phyloP scores from a whole-genome alignment of 352 stramenopile species.

The Labyrinthula sp. region DNA sequence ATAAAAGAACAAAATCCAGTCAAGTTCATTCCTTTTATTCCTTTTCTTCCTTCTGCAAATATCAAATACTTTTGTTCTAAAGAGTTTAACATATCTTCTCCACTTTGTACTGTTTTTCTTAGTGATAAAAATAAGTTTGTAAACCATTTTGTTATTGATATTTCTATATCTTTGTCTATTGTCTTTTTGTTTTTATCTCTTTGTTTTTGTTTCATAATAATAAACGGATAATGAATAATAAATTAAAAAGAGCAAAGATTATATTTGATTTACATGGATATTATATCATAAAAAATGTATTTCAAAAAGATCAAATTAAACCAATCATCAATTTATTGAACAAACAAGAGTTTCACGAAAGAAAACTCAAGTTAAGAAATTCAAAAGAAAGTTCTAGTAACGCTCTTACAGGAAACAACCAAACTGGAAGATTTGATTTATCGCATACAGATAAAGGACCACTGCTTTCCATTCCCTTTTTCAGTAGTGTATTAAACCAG shows the following conservation, averaged over 20 bases:
- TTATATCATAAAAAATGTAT: conserved; percentile 42
- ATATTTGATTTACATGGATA: conserved; percentile 55
- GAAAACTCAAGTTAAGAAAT: conserved; percentile 41
- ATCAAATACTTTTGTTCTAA: too few species aligned
- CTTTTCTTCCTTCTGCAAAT: too few species aligned
- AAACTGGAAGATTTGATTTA: conserved; percentile 41
- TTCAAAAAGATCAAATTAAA: conserved; percentile 40
- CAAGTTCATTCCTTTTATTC: too few species aligned
- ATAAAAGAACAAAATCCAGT: too few species aligned
- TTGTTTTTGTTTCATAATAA: too few species aligned
- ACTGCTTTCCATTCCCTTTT: conserved; percentile 36
- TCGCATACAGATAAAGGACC: conserved; percentile 46
- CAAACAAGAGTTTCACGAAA: conserved; percentile 37
- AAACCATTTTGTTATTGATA: too few species aligned
- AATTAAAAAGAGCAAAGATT: conserved; percentile 9
- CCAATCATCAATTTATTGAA: conserved; percentile 43
- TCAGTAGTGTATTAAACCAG: conserved; percentile 45
- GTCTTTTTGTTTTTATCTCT: too few species aligned
- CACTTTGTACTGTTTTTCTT: too few species aligned
- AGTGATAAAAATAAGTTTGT: too few species aligned
- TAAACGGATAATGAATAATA: too few species aligned
- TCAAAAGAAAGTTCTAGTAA: conserved; percentile 38
- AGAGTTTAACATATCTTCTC: too few species aligned
- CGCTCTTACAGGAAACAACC: conserved; percentile 38
- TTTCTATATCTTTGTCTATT: too few species aligned